phyloP scores from a whole-genome alignment of 2,329 filamentous ascomycete genomes.

The Arthrinium phaeospermum region DNA sequence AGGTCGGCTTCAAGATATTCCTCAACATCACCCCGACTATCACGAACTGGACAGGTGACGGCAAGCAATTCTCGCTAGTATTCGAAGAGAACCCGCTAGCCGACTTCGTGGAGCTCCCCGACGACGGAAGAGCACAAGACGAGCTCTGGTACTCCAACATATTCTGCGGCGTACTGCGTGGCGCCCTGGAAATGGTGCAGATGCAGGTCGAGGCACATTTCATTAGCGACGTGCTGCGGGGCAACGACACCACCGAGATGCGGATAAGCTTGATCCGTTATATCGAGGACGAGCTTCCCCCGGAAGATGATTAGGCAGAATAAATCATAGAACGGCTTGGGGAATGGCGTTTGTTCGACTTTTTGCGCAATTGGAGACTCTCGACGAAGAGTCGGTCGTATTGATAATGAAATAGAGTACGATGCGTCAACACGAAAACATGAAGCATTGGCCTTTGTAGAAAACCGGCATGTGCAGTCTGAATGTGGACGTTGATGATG shows the following conservation, averaged over 20 bases:
- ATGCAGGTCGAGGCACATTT: conserved; percentile 99
- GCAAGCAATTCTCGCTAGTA: conserved; percentile 92
- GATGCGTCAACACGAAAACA: not conserved
- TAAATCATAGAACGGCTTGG: not conserved
- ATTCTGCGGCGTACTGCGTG: conserved; percentile 88
- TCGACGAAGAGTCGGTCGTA: not conserved
- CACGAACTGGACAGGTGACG: conserved; percentile 95
- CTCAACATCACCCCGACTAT: conserved; percentile 93
- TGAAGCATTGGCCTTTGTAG: not conserved
- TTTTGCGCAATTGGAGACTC: conserved; percentile 1
- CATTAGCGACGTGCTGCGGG: conserved; percentile 88
- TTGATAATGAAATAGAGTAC: not conserved
- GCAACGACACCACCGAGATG: conserved; percentile 98
- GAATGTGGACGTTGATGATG: not conserved
- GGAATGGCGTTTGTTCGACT: conserved; percentile 17
- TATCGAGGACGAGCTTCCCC: conserved; percentile 96
- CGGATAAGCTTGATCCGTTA: conserved; percentile 88
- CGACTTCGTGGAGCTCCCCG: conserved; percentile 96
- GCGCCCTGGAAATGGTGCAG: conserved; percentile 97
- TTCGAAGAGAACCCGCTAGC: conserved; percentile 97
- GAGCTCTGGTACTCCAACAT: conserved; percentile 99
- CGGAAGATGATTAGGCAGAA: conserved; percentile 81
- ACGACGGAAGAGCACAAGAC: conserved; percentile 93
- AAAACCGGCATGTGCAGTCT: not conserved
- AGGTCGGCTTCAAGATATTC: conserved; percentile 99